phyloP scores from a whole-genome alignment of 176 grass and related monocot genomes.

The Bonia amplexicaulis region DNA sequence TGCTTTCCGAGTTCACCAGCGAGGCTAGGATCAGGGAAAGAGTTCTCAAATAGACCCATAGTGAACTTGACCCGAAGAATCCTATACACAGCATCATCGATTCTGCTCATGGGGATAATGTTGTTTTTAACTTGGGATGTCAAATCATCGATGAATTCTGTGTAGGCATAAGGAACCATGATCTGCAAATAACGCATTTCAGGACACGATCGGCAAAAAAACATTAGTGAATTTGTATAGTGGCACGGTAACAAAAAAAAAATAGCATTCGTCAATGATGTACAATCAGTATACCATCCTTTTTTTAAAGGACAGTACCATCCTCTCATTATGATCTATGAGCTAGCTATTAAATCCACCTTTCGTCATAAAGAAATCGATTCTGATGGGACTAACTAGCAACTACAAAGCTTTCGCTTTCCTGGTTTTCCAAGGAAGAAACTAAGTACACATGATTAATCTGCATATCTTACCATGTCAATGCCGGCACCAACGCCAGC shows the following conservation, averaged over 20 bases:
- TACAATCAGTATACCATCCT: background rate
- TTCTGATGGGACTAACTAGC: background rate
- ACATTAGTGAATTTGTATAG: background rate
- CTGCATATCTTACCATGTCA: conserved; percentile 48
- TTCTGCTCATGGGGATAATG: conserved; percentile 72
- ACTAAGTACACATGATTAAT: background rate
- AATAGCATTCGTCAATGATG: background rate
- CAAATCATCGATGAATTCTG: conserved; percentile 54
- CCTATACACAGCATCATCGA: conserved; percentile 59
- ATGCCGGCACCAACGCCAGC: conserved; percentile 58
- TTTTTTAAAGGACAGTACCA: no score
- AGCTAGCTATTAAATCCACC: background rate
- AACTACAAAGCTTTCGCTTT: background rate
- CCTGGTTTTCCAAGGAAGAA: background rate
- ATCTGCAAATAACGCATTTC: conserved; percentile 35
- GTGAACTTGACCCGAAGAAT: conserved; percentile 81
- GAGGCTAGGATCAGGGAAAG: conserved; percentile 49
- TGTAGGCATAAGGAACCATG: conserved; percentile 64
- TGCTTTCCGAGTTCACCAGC: conserved; percentile 48
- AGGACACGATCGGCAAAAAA: conserved; percentile 4
- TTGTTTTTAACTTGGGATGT: conserved; percentile 56
- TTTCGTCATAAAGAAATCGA: background rate
- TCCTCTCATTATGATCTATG: background rate
- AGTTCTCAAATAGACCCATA: conserved; percentile 69
- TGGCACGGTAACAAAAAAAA: background rate